Evolutionary conservation across 2,329 filamentous ascomycete genomes (phyloP).

Genomic region (Nothomitra cinnamomea): DNA sequence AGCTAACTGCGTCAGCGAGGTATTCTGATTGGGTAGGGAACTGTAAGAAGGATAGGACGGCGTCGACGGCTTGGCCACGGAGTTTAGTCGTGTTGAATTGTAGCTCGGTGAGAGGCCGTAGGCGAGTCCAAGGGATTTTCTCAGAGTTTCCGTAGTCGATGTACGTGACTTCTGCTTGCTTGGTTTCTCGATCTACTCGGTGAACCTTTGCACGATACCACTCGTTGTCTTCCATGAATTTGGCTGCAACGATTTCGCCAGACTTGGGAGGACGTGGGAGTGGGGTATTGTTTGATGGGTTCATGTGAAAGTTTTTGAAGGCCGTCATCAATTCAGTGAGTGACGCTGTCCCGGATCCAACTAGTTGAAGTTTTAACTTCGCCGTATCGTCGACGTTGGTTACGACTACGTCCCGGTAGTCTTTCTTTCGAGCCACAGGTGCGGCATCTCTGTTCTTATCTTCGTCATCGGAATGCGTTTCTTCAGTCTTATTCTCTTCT

Average conservation of each 20-base stretch:
- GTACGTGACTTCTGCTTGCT: conserved; percentile 81
- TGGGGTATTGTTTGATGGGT: conserved; percentile 59
- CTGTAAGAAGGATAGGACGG: conserved; percentile 74
- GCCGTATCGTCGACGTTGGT: conserved; percentile 76
- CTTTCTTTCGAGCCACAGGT: conserved; percentile 37
- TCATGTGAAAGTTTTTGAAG: conserved; percentile 81
- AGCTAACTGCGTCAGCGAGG: conserved; percentile 59
- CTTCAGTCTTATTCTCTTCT: conserved; percentile 44
- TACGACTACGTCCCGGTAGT: conserved; percentile 87
- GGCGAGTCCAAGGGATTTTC: conserved; percentile 64
- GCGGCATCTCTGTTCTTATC: conserved; percentile 33
- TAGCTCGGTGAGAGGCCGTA: conserved; percentile 62
- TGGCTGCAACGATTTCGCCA: conserved; percentile 79
- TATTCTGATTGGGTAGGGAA: conserved; percentile 73
- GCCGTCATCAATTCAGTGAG: conserved; percentile 78
- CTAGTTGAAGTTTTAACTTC: conserved; percentile 77
- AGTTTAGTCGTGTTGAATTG: conserved; percentile 72
- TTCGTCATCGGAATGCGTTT: conserved; percentile 28
- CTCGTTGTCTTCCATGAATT: conserved; percentile 73
- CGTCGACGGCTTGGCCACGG: conserved; percentile 74
- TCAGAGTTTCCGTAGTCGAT: conserved; percentile 96
- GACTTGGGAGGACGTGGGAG: conserved; percentile 68
- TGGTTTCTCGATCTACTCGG: conserved; percentile 78
- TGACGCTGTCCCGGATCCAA: conserved; percentile 70
- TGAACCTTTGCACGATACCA: conserved; percentile 92